Evolutionary conservation across 371 early-diverging fungal species (phyloP), one percentile per base, ranked within the genome.

Genomic region (Mortierella sp.): DNA sequence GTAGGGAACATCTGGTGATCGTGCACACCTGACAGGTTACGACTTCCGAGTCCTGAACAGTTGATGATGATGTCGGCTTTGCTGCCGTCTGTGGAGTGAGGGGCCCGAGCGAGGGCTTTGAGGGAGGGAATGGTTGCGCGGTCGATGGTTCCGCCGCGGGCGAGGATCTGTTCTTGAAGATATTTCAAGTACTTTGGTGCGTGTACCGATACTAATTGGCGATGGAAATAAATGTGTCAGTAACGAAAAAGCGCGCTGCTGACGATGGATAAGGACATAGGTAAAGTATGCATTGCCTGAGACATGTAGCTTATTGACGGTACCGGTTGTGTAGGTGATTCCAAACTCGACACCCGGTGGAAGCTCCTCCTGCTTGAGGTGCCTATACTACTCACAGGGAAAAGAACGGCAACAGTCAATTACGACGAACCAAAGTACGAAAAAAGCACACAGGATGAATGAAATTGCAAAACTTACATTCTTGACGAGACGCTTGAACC

Each of bases 21-120:
- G 48, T 90, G 84, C 0, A 96, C 94, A 4, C 95, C 96, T 1
- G 88, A 91, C 5, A 97, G 81, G n/a, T 80, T 90, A 21, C 90
- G 80, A 12, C 95, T 90, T 11, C 93, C 93, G 18, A 95, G 80
- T 0, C 96, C 97, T 7, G 95, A 92, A 75, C 97, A 97, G 75
- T 96, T 96, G 56, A 97, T 89, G 27, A 96, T 90, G 21, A 93
- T 88, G 71, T 89, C 91, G 1, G 90, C 88, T 21, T 83, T 82
- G 35, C 49, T 2, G 71, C 48, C 55, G 43, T 32, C 72, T 3
- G 51, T 0, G 5, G 49, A 27, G 71, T 82, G 77, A 27, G 88
- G 86, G 70, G 79, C 75, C 35, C 75, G 86, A 27, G 86, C 86
- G 35, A 87, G 80, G 12, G 80, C 83, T 32, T 95, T 74, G 84